A percentile compares a stretch with the other conserved stretches of the same genome.
These are phyloP conservation scores for Syncephalastrum contaminatum DNA, from an alignment of 371 early-diverging fungal genomes.

Conservation along the genomic window DNA sequence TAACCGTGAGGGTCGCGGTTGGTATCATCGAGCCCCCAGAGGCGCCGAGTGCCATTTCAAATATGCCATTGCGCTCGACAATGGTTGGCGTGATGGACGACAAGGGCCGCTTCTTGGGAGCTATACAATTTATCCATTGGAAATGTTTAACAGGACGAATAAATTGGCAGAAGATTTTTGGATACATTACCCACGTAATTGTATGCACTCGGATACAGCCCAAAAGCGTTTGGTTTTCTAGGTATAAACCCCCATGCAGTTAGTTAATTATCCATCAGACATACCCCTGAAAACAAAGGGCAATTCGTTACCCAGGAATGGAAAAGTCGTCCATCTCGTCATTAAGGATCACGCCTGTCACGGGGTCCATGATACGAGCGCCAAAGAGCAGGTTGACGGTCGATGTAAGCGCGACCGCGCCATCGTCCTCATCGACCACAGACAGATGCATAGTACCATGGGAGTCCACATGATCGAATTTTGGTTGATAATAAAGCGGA, in stretches of 20 bases:
- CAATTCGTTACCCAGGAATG: conserved; percentile 65
- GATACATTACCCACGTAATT: conserved; percentile 70
- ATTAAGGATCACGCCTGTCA: conserved; percentile 97
- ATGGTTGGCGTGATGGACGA: conserved; percentile 92
- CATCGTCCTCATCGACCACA: conserved; percentile 82
- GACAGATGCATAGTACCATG: conserved; percentile 99
- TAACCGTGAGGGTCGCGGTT: conserved; percentile 79
- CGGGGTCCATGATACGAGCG: conserved; percentile 87
- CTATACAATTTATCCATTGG: background rate
- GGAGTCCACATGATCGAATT: conserved; percentile 74
- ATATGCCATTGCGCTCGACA: conserved; percentile 65
- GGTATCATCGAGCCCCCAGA: conserved; percentile 96
- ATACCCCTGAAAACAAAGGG: too few species aligned
- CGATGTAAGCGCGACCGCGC: conserved; percentile 90
- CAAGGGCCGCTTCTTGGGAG: conserved; percentile 89
- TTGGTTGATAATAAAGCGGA: conserved; percentile 75
- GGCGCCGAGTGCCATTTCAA: conserved; percentile 86
- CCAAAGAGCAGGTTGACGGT: conserved; percentile 97
- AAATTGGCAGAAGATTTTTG: too few species aligned
- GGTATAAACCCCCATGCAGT: background rate
- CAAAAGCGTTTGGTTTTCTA: conserved; percentile 77
- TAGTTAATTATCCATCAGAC: background rate
- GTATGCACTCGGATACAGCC: conserved; percentile 76
- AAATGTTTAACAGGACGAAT: background rate
- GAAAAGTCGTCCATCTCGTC: conserved; percentile 99